These are phyloP conservation scores for Sclerotinia spermophila DNA, from an alignment of 2,329 filamentous ascomycete genomes.

Conservation along the genomic window DNA sequence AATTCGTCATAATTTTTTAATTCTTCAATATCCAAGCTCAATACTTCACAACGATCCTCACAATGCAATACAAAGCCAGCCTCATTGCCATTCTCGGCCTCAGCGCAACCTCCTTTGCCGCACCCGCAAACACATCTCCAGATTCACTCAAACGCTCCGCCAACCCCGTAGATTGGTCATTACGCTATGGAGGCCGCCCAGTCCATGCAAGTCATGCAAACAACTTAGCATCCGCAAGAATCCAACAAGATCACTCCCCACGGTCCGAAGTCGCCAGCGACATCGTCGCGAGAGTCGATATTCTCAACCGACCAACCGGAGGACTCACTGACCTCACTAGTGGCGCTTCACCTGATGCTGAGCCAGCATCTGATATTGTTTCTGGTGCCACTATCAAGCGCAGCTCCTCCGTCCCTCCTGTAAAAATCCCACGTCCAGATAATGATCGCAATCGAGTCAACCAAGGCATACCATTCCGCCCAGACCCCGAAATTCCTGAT, in stretches of 20 bases:
- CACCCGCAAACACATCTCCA: too few species aligned
- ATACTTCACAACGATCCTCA: background rate
- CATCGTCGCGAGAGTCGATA: background rate
- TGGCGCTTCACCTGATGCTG: background rate
- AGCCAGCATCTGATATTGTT: background rate
- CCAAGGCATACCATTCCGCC: too few species aligned
- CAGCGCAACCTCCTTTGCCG: background rate
- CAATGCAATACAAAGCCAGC: background rate
- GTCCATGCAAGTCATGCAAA: too few species aligned
- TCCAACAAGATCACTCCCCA: background rate
- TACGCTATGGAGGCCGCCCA: too few species aligned
- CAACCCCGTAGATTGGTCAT: too few species aligned
- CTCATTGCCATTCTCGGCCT: conserved; percentile 7
- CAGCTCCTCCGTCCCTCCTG: too few species aligned
- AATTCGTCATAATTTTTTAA: background rate
- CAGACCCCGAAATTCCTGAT: too few species aligned
- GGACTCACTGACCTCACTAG: background rate
- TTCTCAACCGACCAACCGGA: background rate
- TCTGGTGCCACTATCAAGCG: too few species aligned
- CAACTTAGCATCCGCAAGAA: too few species aligned
- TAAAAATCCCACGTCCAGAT: too few species aligned
- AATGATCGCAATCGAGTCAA: too few species aligned
- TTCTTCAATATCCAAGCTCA: background rate
- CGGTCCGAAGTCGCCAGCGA: background rate
- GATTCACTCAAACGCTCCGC: too few species aligned